These are phyloP conservation scores for Furcasterigmium sp. DNA, from an alignment of 2,329 filamentous ascomycete genomes.

Conservation along the genomic window DNA sequence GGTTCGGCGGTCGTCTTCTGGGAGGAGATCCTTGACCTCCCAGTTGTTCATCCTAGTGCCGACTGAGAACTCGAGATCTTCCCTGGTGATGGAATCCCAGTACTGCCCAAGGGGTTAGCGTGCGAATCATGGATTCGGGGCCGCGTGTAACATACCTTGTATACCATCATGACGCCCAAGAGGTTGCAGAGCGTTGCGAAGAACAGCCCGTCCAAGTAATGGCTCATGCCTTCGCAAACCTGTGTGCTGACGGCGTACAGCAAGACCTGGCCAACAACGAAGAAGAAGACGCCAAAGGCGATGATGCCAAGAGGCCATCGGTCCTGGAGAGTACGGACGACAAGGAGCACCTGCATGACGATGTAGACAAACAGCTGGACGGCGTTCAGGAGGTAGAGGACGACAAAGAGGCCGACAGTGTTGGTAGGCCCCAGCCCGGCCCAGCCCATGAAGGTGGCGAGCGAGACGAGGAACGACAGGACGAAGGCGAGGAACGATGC, in stretches of 20 bases:
- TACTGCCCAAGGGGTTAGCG: constrained; percentile 54
- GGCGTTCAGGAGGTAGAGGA: constrained; percentile 86
- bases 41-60: constrained; percentile 94
- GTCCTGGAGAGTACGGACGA: constrained; percentile 85
- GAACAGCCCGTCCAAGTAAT: constrained; percentile 92
- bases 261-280: constrained; percentile 86
- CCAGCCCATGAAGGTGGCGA: constrained; percentile 91
- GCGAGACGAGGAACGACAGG: constrained; percentile 79
- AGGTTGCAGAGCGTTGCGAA: constrained; percentile 93
- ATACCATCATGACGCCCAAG: constrained; percentile 97
- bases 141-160: constrained; percentile 63
- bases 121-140: constrained; percentile 3
- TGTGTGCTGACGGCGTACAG: constrained; percentile 83
- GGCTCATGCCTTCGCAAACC: constrained; percentile 79
- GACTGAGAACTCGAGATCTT: constrained; percentile 97
- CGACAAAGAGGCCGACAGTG: constrained; percentile 83
- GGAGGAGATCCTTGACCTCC: constrained; percentile 90
- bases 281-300: constrained; percentile 83
- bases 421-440: constrained; percentile 79
- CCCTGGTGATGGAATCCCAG: constrained; percentile 98
- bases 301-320: constrained; percentile 95
- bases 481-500: constrained; percentile 77
- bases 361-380: constrained; percentile 83
- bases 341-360: constrained; percentile 81
- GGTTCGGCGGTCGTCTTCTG: constrained; percentile 71